Evolutionary conservation across 306 rosid species (phyloP).

Genomic region (Medicago truncatula): MtrunA17r5.0-ANR NC_053044.1:50256501-50257000

Average conservation of each 20-base stretch:
- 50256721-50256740: slow-evolving; percentile 23
- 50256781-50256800: slow-evolving; percentile 3
- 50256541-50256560: slow-evolving; percentile 14
- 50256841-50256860: neutral
- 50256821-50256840: neutral
- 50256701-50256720: slow-evolving; percentile 16
- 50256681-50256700: slow-evolving; percentile 10
- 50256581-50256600: slow-evolving; percentile 23
- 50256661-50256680: slow-evolving; percentile 17
- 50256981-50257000: slow-evolving; percentile 8
- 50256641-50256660: neutral
- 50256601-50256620: slow-evolving; percentile 21
- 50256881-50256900: slow-evolving; percentile 6
- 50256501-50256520: slow-evolving; percentile 17
- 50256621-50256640: neutral
- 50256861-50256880: neutral
- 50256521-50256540: slow-evolving; percentile 18
- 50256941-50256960: slow-evolving; percentile 29
- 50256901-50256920: slow-evolving; percentile 18
- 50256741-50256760: neutral
- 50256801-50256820: slow-evolving; percentile 11
- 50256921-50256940: slow-evolving; percentile 19
- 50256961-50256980: slow-evolving; percentile 12
- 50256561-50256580: slow-evolving; percentile 27
- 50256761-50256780: neutral